These are phyloP conservation scores for Dacryopinax primogenitus DNA, from an alignment of 768 basidiomycete genomes.

Conservation along the genomic window DNA sequence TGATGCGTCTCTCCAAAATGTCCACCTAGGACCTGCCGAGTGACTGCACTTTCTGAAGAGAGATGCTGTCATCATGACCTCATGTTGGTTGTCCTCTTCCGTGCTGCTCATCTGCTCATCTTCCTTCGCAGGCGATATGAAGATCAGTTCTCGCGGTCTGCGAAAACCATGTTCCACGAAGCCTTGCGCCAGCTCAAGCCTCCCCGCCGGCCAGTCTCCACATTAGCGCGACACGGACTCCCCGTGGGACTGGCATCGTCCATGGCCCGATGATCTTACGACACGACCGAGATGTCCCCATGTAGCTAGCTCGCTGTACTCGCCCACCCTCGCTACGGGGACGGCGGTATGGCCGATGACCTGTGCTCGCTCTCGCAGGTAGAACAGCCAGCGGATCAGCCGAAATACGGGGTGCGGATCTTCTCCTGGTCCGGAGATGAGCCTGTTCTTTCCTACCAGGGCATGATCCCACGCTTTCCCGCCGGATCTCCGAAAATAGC, in stretches of 20 bases:
- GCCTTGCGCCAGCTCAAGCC: constrained; percentile 1
- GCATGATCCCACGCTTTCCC: background rate
- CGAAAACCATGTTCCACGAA: background rate
- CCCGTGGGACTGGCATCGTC: background rate
- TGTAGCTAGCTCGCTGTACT: background rate
- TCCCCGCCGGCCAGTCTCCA: background rate
- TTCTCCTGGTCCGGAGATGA: background rate
- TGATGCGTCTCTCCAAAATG: no score
- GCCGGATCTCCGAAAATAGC: background rate
- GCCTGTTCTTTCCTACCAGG: background rate
- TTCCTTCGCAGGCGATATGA: background rate
- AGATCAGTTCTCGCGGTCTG: background rate
- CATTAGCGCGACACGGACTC: background rate
- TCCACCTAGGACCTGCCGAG: no score
- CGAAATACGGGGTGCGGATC: background rate
- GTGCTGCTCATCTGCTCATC: background rate
- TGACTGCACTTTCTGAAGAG: no score
- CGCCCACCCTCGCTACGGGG: background rate
- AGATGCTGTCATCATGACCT: background rate
- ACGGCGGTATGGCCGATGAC: background rate
- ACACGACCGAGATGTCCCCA: background rate
- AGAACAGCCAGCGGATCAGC: background rate
- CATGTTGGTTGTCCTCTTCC: background rate
- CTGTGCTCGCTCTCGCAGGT: no score
- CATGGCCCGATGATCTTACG: background rate